Evolutionary conservation across 2,329 filamentous ascomycete species (phyloP).

Genomic region (Diaporthe eres): DNA sequence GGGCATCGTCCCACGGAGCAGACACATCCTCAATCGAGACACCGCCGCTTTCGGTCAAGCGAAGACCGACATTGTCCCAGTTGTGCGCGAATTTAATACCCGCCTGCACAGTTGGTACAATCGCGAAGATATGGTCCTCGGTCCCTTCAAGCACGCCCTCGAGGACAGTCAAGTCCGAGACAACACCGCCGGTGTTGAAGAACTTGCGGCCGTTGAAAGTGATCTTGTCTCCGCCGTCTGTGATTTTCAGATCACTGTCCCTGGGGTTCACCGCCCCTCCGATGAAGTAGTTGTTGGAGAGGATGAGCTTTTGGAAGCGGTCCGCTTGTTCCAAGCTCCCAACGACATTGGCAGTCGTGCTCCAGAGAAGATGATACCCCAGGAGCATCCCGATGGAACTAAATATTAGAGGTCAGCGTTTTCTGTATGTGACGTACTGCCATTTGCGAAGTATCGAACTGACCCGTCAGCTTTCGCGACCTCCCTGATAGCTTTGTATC

Average conservation of each 20-base stretch:
- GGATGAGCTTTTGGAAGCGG: conserved; percentile 68
- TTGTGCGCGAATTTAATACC: conserved; percentile 72
- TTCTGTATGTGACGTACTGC: neutral
- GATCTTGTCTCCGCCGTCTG: conserved; percentile 65
- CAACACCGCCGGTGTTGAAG: conserved; percentile 77
- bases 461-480: conserved; percentile 75
- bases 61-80: conserved; percentile 76
- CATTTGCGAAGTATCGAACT: conserved; percentile 3
- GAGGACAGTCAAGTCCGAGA: conserved; percentile 76
- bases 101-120: conserved; percentile 70
- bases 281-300: conserved; percentile 75
- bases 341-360: conserved; percentile 71
- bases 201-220: conserved; percentile 74
- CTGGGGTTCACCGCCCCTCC: conserved; percentile 77
- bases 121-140: conserved; percentile 72
- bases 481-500: conserved; percentile 71
- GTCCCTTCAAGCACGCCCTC: conserved; percentile 73
- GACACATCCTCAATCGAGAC: conserved; percentile 71
- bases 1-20: conserved; percentile 71
- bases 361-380: conserved; percentile 76
- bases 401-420: neutral
- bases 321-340: conserved; percentile 73
- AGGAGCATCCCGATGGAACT: conserved; percentile 75
- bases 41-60: conserved; percentile 74
- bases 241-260: conserved; percentile 72